Conservation (phyloP, 2,329 filamentous ascomycete genomes). For the Huntiella bhutanensis region DNA sequence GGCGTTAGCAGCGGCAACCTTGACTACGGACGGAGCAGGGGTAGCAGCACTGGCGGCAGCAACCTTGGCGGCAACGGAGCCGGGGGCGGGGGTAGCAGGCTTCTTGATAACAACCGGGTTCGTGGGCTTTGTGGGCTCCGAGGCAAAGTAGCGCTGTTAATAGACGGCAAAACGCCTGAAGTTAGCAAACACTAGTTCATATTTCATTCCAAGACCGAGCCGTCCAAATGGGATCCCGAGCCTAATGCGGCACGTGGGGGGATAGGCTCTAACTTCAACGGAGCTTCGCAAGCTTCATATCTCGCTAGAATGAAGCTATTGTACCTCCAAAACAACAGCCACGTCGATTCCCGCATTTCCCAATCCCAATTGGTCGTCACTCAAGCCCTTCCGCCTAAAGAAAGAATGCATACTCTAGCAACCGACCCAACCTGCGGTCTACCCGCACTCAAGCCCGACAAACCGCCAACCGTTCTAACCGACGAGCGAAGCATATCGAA, state of each 20-base stretch:
- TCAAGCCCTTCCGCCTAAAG: no score
- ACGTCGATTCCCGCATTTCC: background rate
- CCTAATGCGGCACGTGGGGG: background rate
- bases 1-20: constrained; percentile 14
- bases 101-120: constrained; percentile 16
- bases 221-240: background rate
- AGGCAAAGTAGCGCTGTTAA: constrained; percentile 36
- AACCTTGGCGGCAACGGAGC: constrained; percentile 15
- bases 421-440: constrained; percentile 9
- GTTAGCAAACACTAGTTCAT: constrained; percentile 1
- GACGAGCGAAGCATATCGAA: constrained; percentile 46
- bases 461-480: constrained; percentile 42
- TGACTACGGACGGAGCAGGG: background rate
- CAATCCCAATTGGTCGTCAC: constrained; percentile 5
- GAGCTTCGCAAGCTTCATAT: background rate
- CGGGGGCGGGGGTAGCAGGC: constrained; percentile 21
- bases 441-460: constrained; percentile 27
- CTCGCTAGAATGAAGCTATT: background rate
- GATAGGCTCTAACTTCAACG: background rate
- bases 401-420: constrained; percentile 5
- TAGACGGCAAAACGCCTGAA: background rate
- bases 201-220: background rate
- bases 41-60: constrained; percentile 17
- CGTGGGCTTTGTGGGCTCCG: constrained; percentile 20
- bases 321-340: background rate